Conservation (phyloP, 2,329 filamentous ascomycete genomes). For the Rhynchosporium secalis region DNA sequence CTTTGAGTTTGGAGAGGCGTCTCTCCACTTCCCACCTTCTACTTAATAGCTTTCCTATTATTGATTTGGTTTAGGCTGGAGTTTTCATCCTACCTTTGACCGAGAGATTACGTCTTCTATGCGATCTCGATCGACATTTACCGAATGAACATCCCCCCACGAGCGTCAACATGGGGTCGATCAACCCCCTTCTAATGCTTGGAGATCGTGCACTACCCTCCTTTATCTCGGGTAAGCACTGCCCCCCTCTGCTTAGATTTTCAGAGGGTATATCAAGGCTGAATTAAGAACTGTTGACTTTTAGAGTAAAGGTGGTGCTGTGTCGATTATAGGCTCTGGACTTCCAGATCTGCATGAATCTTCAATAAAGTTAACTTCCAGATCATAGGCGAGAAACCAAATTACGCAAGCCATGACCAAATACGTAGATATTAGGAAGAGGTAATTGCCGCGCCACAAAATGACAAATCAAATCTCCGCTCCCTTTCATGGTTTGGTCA, state of each 20-base stretch:
- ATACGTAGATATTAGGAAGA: no score
- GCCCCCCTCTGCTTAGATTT: no score
- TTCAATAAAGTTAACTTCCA: neutral
- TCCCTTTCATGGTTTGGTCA: no score
- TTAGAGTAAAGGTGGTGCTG: no score
- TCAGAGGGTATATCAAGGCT: no score
- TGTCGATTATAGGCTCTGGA: neutral
- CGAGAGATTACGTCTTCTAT: slow-evolving; percentile 5
- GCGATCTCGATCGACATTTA: neutral
- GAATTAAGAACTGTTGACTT: no score
- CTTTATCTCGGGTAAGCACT: no score
- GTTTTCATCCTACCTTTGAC: slow-evolving; percentile 4
- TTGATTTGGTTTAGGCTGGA: neutral
- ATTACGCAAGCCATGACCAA: no score
- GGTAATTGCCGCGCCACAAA: no score
- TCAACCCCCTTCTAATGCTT: neutral
- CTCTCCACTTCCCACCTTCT: slow-evolving; percentile 9
- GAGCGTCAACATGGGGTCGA: neutral
- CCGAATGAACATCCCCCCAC: neutral
- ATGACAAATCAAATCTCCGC: no score
- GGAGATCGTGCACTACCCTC: neutral
- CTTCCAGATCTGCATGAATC: neutral
- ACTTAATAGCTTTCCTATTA: neutral
- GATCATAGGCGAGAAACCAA: neutral
- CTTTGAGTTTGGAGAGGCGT: neutral